These are phyloP conservation scores for Nakataea oryzae DNA, from an alignment of 2,329 filamentous ascomycete species.

Conservation along the genomic window DNA sequence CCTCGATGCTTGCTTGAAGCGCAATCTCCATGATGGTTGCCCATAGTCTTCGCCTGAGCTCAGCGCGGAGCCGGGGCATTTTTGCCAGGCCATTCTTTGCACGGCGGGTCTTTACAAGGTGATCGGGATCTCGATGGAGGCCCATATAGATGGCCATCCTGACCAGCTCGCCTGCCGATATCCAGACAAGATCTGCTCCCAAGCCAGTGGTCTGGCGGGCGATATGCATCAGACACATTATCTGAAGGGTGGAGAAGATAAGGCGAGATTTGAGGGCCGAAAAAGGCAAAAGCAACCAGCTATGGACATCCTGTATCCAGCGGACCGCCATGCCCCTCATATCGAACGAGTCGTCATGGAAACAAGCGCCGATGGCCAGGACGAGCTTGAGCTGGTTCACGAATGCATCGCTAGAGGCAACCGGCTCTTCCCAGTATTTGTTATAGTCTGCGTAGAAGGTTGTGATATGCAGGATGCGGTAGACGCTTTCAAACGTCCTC, in stretches of 20 bases:
- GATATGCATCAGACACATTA: slow-evolving; percentile 38
- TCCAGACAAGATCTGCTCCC: slow-evolving; percentile 36
- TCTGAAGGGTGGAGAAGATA: slow-evolving; percentile 37
- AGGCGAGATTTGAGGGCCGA: slow-evolving; percentile 37
- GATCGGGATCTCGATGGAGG: slow-evolving; percentile 35
- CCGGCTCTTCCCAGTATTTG: slow-evolving; percentile 27
- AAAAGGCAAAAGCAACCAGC: slow-evolving; percentile 35
- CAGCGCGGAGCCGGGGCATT: slow-evolving; percentile 21
- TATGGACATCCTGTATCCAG: slow-evolving; percentile 42
- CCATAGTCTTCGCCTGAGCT: slow-evolving; percentile 42
- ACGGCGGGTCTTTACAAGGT: too few relatives aligned
- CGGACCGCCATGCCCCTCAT: slow-evolving; percentile 30
- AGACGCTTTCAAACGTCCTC: slow-evolving; percentile 42
- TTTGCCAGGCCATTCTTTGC: slow-evolving; percentile 22
- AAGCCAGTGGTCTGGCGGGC: slow-evolving; percentile 32
- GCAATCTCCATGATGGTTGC: slow-evolving; percentile 38
- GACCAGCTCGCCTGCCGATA: slow-evolving; percentile 30
- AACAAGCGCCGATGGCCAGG: slow-evolving; percentile 37
- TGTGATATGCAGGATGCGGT: slow-evolving; percentile 47
- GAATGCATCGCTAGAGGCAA: slow-evolving; percentile 21
- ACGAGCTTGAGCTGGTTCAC: slow-evolving; percentile 42
- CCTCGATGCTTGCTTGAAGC: slow-evolving; percentile 31
- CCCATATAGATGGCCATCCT: slow-evolving; percentile 38
- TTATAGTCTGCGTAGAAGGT: slow-evolving; percentile 45
- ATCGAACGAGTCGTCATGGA: slow-evolving; percentile 34